Percentiles rank a stretch among this genome's conserved stretches.
These are phyloP conservation scores for Prunus dulcis DNA, from an alignment of 306 rosid species.

Conservation along the genomic window DNA sequence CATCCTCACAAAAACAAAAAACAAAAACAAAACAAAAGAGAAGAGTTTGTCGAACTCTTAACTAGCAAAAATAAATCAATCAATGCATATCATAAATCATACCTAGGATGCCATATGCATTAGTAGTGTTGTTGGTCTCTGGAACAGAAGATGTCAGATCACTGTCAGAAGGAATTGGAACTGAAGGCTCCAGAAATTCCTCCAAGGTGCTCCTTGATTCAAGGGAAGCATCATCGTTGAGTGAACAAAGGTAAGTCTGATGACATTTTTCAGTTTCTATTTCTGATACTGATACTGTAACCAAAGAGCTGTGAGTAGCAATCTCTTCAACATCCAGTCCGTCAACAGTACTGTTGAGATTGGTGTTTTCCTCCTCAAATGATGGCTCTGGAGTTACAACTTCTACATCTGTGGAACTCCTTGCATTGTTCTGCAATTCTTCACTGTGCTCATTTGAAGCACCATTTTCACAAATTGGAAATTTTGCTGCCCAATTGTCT, in stretches of 20 bases:
- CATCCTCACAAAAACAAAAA: not conserved
- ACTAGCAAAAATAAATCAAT: not conserved
- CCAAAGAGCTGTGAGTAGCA: slow-evolving; percentile 31
- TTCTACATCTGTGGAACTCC: slow-evolving; percentile 38
- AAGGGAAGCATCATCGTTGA: slow-evolving; percentile 37
- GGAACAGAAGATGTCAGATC: slow-evolving; percentile 40
- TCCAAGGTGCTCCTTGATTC: slow-evolving; percentile 36
- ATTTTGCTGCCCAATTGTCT: slow-evolving; percentile 28
- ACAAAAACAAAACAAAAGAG: not conserved
- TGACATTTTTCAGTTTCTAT: slow-evolving; percentile 36
- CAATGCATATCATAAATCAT: slow-evolving; percentile 23
- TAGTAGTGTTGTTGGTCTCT: slow-evolving; percentile 40
- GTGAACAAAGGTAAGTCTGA: slow-evolving; percentile 26
- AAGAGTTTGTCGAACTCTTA: not conserved
- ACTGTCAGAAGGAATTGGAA: slow-evolving; percentile 33
- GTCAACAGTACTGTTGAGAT: slow-evolving; percentile 21
- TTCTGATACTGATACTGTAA: slow-evolving; percentile 42
- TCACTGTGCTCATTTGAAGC: slow-evolving; percentile 30
- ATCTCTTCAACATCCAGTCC: slow-evolving; percentile 33
- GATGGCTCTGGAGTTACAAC: slow-evolving; percentile 37
- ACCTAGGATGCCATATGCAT: slow-evolving; percentile 50
- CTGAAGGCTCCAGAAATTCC: slow-evolving; percentile 40
- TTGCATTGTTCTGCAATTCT: slow-evolving; percentile 34
- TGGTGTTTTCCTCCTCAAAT: slow-evolving; percentile 37
- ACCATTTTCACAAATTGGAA: slow-evolving; percentile 28